Conservation (phyloP, 2,329 filamentous ascomycete species). For the Alternaria ethzedia region DNA sequence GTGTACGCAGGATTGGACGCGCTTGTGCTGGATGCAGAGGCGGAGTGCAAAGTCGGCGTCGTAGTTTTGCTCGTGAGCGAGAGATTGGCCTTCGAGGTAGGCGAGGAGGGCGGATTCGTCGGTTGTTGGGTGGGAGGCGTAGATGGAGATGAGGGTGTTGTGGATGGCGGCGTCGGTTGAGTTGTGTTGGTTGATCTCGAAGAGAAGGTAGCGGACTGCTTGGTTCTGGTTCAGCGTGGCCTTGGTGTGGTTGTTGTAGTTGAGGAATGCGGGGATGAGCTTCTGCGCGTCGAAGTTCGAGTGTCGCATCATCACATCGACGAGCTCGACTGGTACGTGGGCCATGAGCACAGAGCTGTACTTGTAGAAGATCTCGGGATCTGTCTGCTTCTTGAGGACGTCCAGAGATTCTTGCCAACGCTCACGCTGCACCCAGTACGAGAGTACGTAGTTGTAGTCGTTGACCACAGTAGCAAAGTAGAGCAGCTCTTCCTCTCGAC, state of each 20-base stretch:
- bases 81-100: conserved; percentile 87
- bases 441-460: conserved; percentile 92
- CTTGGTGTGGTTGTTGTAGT: conserved; percentile 82
- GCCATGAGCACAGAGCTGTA: conserved; percentile 98
- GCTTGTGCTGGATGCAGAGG: conserved; percentile 91
- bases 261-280: conserved; percentile 90
- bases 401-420: conserved; percentile 86
- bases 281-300: conserved; percentile 82
- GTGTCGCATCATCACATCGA: conserved; percentile 96
- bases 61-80: conserved; percentile 76
- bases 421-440: conserved; percentile 97
- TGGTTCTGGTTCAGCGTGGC: conserved; percentile 77
- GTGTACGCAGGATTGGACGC: conserved; percentile 92
- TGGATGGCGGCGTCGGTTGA: conserved; percentile 86
- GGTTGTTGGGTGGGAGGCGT: conserved; percentile 81
- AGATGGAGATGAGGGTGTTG: conserved; percentile 95
- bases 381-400: conserved; percentile 91
- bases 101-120: conserved; percentile 85
- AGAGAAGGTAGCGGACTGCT: conserved; percentile 90
- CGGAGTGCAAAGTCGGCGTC: conserved; percentile 96
- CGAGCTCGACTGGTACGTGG: conserved; percentile 80
- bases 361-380: conserved; percentile 91
- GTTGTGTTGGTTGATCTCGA: conserved; percentile 85
- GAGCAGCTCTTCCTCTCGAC: conserved; percentile 88
- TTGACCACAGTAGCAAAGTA: conserved; percentile 88